Evolutionary conservation across 139 green algal genomes (phyloP), one percentile per base, ranked within the genome.

Genomic region (Zygnema cylindricum): DNA sequence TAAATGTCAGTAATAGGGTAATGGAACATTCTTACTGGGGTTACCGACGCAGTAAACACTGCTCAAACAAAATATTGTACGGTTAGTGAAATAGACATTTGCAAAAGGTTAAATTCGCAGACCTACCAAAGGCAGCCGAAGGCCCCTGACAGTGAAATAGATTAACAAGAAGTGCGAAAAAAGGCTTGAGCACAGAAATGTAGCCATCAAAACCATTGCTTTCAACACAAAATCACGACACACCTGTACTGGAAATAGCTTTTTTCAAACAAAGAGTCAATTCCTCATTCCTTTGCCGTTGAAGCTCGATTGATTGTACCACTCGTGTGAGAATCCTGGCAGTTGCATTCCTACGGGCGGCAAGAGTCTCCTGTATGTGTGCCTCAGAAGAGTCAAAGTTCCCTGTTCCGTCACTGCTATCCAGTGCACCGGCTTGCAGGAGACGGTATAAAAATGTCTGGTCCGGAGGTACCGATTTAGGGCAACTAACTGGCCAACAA

Each of bases 261-360:
- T 85, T 85, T 42, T 85, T 84, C 32, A 88, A 84, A 73, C 21
- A n/a, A 36, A 43, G 33, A 33, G 35, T 22, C 35, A 88, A 84
- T 43, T 88, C 82, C 21, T 88, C 82, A 73, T 84, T 88, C 33
- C 75, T 69, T 43, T 63, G 21, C 32, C 82, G 38, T 40, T 88
- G 69, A 36, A 33, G 32, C 22, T 88, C 82, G 32, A 88, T 85
- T n/a, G 82, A 69, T 43, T 88, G 69, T 42, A 88, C 38, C 36
- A 88, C 54, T 33, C 69, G 54, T 2, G 25, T 85, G 16, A 88
- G 25, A 36, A 43, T 85, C 39, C 87, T 88, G 35, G 39, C 36
- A n/a, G 82, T 88, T 25, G 63, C 32, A 43, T 21, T 39, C n/a
- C 82, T 88, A 36, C 82, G 82, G 35, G 39, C 82, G 32, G 43